Evolutionary conservation across 345 rosid genomes (phyloP), one percentile per base, ranked within the genome.

Genomic region (Iberis pinnata): DNA sequence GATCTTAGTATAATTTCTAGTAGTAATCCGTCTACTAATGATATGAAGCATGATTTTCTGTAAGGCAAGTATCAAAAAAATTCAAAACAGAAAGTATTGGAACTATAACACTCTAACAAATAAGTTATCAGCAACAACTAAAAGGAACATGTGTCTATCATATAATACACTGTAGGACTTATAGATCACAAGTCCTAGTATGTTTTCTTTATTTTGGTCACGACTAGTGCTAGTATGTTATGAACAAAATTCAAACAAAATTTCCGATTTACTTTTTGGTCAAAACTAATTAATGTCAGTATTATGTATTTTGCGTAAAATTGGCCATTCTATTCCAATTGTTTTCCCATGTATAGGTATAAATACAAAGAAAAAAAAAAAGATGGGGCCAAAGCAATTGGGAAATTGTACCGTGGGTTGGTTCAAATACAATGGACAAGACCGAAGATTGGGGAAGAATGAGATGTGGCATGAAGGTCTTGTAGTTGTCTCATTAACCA

Each of bases 401-500:
- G 62, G 51, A 67, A 60, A 60, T 54, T 60, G 67, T 46, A 67
- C 56, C 70, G 44, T 22, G 31, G 39, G 70, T 57, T 49, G 64
- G 63, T 57, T 65, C 58, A 57, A 65, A 47, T 56, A 59, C 47
- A 58, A 65, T 65, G 64, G 64, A 65, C 53, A 65, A 65, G 70
- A 65, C 70, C 62, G 60, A 67, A 54, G 63, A 68, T 61, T 60
- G 63, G 67, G 65, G 67, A 68, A 68, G 72, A 68, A 68, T 60
- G 67, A 61, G 72, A 68, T 68, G 63, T 60, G 67, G 72, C 72
- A 68, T 68, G 49, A 60, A 68, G 57, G 72, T 68, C 52, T 61
- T 68, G 72, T 68, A 41, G 72, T 61, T 68, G 72, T 68, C 72
- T 68, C 72, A 68, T 68, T 68, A 68, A 68, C 67, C 67, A 60